Evolutionary conservation across 148 eudicot species (phyloP), one percentile per base, ranked within the genome.

Genomic region (Rhododendron kiyosumense): DNA sequence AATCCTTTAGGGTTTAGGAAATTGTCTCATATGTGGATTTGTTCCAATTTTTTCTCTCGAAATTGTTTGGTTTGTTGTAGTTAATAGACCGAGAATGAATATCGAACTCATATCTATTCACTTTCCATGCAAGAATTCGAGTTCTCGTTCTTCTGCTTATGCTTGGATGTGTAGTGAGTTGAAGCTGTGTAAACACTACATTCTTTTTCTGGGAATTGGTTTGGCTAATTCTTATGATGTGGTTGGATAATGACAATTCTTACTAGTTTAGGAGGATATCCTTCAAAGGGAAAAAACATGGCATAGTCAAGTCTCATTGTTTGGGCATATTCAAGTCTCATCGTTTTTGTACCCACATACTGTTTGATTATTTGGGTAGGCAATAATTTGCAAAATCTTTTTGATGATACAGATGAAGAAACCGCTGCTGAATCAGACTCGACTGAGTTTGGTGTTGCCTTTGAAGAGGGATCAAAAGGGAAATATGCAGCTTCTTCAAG

Each of bases 311-410:
- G 91, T 86, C 4, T 83, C 86, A 10, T 88, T 87, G 79, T 86
- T 51, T 38, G 17, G 89, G 71, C 81, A 85, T n/a, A 78, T 89
- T 38, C 86, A 87, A 89, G 83, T 85, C 45, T 41, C 45, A 5
- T 41, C 43, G 43, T 41, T 41, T 3, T 41, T 41, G 43, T 41
- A 86, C 30, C 86, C 83, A 22, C 89, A 83, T 26, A 86, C 73
- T 59, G 87, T 85, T 45, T 86, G 88, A 51, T 52, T 52, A 65
- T 52, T 86, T 86, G 87, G 85, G 5, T 89, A 86, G 91, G 89
- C 1, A 57, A 81, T 78, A 67, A 67, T n/a, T 67, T 67, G 34
- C 15, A 1, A 2, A 26, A 11, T 11, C 28, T 26, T 32, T 73
- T 32, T 26, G 75, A 30, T 73, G 77, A 30, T 15, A 30, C 5